Base-by-base conservation (phyloP, 192 early-diverging fungal genomes). In the Backusella psychrophila region DNA sequence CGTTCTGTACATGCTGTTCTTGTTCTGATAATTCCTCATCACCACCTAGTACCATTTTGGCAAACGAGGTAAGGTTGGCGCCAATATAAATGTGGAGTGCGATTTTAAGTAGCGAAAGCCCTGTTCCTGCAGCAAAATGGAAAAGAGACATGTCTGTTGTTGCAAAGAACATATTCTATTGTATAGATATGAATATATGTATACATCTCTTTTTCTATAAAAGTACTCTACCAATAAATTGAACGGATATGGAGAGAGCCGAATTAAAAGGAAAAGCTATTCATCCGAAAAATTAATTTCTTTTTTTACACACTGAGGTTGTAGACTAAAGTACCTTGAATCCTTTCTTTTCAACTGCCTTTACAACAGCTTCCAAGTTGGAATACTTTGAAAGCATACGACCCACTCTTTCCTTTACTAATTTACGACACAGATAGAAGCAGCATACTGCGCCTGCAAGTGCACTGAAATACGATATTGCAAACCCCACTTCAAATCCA, bases 221-320 rank as follows among this genome's bases (percentile, higher is more conserved):
- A 73, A 44, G 5, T 15, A 66, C 33, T 39, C 42, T 78, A 82
- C 81, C 77, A 92, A 80, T 9, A 94, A 75, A 65, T 86, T 89
- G 79, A 85, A 93, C 17, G 92, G 92, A 78, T 94, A 94, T 8
- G 92, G 92, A 8, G 91, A 91, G 35, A 94, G 63, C 0, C 92
- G 83, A 75, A 94, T 92, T 35, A 94, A 69, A 0, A 90, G 80
- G 46, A 91, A 78, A 7, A 93, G 78, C 91, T 93, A 76, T 2
- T 23, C 34, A 36, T n/a, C n/a, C 4, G 52, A 31, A 41, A 49
- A 19, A 29, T 21, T 23, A 78, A n/a, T 41, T 15, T 46, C 14
- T 33, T 33, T 33, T 29, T 33, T 33, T 33, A 12, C 44, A 34
- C 46, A n/a, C 19, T 59, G 66, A 6, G 12, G 17, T 14, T 3